Conservation (phyloP, 2,329 filamentous ascomycete species). For the Colletotrichum falcatum region DNA sequence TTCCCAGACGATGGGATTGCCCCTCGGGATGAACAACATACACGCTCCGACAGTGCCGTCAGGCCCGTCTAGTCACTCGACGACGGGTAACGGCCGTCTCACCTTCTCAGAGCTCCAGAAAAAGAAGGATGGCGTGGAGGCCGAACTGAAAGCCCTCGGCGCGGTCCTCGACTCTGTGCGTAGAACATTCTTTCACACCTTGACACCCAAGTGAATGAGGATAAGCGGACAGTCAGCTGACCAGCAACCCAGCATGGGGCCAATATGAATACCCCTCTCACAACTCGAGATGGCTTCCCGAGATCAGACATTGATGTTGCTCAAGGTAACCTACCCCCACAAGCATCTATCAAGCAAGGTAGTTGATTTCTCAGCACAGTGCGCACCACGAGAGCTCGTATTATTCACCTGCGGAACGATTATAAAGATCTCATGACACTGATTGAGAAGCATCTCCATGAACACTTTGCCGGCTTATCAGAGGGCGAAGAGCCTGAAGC, state of each 20-base stretch:
- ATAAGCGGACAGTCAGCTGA: constrained; percentile 38
- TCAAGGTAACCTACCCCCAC: constrained; percentile 72
- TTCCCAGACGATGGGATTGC: constrained; percentile 30
- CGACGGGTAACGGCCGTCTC: constrained; percentile 71
- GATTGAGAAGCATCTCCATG: constrained; percentile 89
- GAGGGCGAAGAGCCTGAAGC: constrained; percentile 56
- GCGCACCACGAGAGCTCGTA: constrained; percentile 90
- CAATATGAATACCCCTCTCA: constrained; percentile 88
- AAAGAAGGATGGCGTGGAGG: constrained; percentile 87
- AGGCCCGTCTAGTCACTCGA: constrained; percentile 74
- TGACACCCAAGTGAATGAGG: not conserved
- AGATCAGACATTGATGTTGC: constrained; percentile 94
- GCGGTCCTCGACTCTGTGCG: constrained; percentile 88
- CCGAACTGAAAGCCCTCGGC: constrained; percentile 86
- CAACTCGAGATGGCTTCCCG: constrained; percentile 92
- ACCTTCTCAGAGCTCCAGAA: constrained; percentile 84
- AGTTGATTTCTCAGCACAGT: constrained; percentile 63
- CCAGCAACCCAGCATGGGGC: constrained; percentile 79
- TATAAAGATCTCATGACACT: constrained; percentile 88
- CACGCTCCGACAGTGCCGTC: constrained; percentile 74
- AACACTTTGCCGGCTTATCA: constrained; percentile 82
- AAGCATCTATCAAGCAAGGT: not conserved
- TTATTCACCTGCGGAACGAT: constrained; percentile 91
- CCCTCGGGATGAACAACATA: constrained; percentile 64
- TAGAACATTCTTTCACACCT: constrained; percentile 25